A percentile compares a stretch with the other conserved stretches of the same genome.
Evolutionary conservation across 1,284 basidiomycete species (phyloP).

Genomic region (Ustilago loliicola): DNA sequence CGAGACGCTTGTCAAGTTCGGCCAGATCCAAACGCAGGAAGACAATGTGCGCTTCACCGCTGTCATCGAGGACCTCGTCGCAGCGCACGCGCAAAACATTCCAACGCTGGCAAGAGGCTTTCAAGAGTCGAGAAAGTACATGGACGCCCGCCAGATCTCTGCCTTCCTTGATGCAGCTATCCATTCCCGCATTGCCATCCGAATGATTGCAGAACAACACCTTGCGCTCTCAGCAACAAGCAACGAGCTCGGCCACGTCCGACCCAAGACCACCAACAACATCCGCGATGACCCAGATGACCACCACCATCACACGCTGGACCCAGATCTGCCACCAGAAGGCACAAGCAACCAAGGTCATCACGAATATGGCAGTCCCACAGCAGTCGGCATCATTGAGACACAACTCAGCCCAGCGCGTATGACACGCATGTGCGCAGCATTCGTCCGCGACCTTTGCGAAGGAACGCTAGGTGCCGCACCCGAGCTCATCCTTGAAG

Average conservation of each 20-base stretch:
- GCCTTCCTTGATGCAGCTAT: conserved; percentile 87
- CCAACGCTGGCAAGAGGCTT: conserved; percentile 91
- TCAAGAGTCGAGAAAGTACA: conserved; percentile 85
- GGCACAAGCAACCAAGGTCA: conserved; percentile 28
- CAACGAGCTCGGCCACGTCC: conserved; percentile 10
- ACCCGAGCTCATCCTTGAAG: conserved; percentile 72
- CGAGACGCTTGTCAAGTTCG: conserved; percentile 79
- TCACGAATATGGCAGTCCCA: conserved; percentile 51
- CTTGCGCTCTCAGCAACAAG: conserved; percentile 76
- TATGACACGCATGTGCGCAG: conserved; percentile 72
- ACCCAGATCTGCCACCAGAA: conserved; percentile 44
- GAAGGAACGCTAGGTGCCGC: conserved; percentile 85
- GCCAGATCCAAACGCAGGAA: conserved; percentile 76
- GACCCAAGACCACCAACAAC: conserved; percentile 16
- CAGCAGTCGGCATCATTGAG: conserved; percentile 66
- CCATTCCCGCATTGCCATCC: conserved; percentile 85
- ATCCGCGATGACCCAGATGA: neutral
- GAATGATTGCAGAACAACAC: conserved; percentile 92
- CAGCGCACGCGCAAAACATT: conserved; percentile 85
- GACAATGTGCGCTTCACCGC: conserved; percentile 81
- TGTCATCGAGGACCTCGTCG: conserved; percentile 80
- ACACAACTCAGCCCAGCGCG: conserved; percentile 69
- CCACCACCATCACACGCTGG: conserved; percentile 25
- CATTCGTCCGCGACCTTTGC: conserved; percentile 84
- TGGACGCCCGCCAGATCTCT: conserved; percentile 81